Percentiles rank a stretch among this genome's conserved stretches.
These are phyloP conservation scores for Backusella psychrophila DNA, from an alignment of 192 early-diverging fungal species.

Conservation along the genomic window DNA sequence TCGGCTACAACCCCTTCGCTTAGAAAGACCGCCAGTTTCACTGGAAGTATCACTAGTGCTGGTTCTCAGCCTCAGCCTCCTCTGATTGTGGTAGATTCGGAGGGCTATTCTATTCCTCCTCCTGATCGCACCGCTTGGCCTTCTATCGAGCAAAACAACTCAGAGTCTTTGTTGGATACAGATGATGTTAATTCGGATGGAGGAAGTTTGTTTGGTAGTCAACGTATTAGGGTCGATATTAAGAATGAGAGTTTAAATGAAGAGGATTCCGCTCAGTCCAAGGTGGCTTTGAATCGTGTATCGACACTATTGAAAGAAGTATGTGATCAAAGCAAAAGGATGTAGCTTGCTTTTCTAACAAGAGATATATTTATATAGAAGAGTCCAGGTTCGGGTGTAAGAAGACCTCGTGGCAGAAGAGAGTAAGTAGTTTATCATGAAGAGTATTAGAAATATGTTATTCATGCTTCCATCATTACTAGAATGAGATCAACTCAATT, in stretches of 20 bases:
- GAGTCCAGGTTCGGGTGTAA: constrained; percentile 11
- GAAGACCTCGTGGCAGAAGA: constrained; percentile 34
- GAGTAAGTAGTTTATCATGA: constrained; percentile 24
- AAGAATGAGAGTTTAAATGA: constrained; percentile 29
- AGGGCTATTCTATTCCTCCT: constrained; percentile 54
- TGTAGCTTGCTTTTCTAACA: no score
- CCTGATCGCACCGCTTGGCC: constrained; percentile 42
- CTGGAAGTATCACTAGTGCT: constrained; percentile 10
- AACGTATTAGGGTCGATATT: constrained; percentile 43
- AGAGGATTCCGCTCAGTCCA: constrained; percentile 23
- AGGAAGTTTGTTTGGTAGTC: constrained; percentile 12
- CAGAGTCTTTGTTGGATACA: constrained; percentile 15
- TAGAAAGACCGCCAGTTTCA: constrained; percentile 14
- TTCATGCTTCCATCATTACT: not conserved
- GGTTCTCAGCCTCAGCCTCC: constrained; percentile 19
- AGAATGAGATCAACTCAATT: constrained; percentile 11
- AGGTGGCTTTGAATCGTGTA: constrained; percentile 35
- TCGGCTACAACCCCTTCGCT: constrained; percentile 1
- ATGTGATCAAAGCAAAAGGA: not conserved
- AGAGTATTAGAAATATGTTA: not conserved
- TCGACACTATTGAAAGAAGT: constrained; percentile 34
- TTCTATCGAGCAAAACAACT: constrained; percentile 1
- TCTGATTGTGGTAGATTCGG: constrained; percentile 41
- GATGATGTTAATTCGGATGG: constrained; percentile 15
- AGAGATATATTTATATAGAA: constrained; percentile 11